phyloP scores from a whole-genome alignment of 2,329 filamentous ascomycete species.

The Oidium heveae region DNA sequence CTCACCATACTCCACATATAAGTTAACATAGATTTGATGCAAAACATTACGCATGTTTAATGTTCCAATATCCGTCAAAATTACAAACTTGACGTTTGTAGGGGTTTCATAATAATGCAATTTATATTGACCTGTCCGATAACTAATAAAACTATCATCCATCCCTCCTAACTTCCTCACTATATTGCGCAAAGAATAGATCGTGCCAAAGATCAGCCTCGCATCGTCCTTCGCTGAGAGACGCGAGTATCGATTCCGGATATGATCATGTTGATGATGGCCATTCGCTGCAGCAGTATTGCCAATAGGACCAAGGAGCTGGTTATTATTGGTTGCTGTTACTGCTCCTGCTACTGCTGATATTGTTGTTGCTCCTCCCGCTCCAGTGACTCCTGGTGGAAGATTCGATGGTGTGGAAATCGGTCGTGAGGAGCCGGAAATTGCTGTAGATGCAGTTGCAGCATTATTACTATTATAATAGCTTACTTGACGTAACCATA shows the following conservation, averaged over 20 bases:
- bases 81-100: constrained; percentile 83
- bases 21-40: constrained; percentile 95
- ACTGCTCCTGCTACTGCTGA: too few relatives aligned
- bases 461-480: not conserved
- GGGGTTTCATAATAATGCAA: constrained; percentile 98
- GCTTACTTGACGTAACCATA: constrained; percentile 30
- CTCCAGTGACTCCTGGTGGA: too few relatives aligned
- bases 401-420: constrained; percentile 19
- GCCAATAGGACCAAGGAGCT: constrained; percentile 14
- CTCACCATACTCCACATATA: constrained; percentile 85
- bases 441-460: not conserved
- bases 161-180: constrained; percentile 80
- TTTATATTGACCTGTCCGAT: constrained; percentile 85
- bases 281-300: constrained; percentile 9
- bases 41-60: constrained; percentile 81
- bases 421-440: constrained; percentile 17
- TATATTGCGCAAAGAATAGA: constrained; percentile 94
- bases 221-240: constrained; percentile 49
- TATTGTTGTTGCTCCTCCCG: too few relatives aligned
- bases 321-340: constrained; percentile 9
- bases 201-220: constrained; percentile 89
- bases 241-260: constrained; percentile 12
- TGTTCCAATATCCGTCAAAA: constrained; percentile 77
- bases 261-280: constrained; percentile 16
- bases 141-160: constrained; percentile 85